These are phyloP conservation scores for Pyricularia pennisetigena DNA, from an alignment of 2,329 filamentous ascomycete genomes.

Conservation along the genomic window DNA sequence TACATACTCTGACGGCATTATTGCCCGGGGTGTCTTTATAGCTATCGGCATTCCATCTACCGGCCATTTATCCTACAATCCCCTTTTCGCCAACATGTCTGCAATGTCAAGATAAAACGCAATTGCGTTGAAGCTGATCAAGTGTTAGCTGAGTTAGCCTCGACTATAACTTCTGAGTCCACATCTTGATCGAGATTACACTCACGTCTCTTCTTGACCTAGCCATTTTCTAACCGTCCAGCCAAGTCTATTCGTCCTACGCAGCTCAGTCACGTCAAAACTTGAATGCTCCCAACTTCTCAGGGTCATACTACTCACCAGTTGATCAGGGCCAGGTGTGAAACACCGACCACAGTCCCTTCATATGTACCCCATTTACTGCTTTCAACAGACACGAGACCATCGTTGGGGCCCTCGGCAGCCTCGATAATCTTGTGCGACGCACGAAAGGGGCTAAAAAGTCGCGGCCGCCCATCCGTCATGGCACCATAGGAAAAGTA, in stretches of 20 bases:
- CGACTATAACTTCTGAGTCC: background rate
- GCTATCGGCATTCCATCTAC: background rate
- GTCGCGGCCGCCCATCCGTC: slow-evolving; percentile 38
- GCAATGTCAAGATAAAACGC: slow-evolving; percentile 58
- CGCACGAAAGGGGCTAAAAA: slow-evolving; percentile 52
- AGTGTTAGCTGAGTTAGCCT: background rate
- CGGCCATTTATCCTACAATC: slow-evolving; percentile 12
- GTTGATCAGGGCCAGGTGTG: slow-evolving; percentile 57
- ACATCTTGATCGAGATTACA: slow-evolving; percentile 15
- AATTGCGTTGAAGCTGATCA: slow-evolving; percentile 53
- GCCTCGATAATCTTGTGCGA: slow-evolving; percentile 39
- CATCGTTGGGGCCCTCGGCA: slow-evolving; percentile 52
- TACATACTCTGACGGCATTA: background rate
- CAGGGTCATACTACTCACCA: slow-evolving; percentile 26
- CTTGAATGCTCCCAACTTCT: background rate
- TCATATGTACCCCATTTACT: slow-evolving; percentile 54
- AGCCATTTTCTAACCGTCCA: slow-evolving; percentile 44
- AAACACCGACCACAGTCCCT: slow-evolving; percentile 51
- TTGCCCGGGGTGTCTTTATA: background rate
- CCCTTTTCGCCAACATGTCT: slow-evolving; percentile 64
- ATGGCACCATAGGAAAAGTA: slow-evolving; percentile 56
- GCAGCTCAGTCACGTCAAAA: background rate
- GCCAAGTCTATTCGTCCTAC: slow-evolving; percentile 40
- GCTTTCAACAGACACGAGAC: slow-evolving; percentile 56
- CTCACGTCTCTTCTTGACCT: slow-evolving; percentile 41